phyloP scores from a whole-genome alignment of 768 basidiomycete species.

The Suillus subluteus region DNA sequence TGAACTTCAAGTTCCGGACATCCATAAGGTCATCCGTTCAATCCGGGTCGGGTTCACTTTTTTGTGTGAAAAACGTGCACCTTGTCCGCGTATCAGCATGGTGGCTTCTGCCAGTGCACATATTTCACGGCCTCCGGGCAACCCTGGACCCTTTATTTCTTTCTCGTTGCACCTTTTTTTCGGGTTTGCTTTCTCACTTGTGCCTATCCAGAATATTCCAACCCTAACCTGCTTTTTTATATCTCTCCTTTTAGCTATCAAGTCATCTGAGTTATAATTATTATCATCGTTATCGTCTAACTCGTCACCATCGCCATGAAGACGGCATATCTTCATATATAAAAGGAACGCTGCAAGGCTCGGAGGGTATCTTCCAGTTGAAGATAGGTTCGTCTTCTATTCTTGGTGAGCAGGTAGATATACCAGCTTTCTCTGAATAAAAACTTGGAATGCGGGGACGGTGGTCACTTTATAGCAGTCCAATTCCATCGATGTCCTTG shows the following conservation, averaged over 20 bases:
- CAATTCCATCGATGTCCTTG: neutral
- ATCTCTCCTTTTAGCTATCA: too few relatives aligned
- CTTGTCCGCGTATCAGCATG: neutral
- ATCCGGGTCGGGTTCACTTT: conserved; percentile 37
- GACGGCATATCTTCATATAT: too few relatives aligned
- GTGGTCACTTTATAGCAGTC: neutral
- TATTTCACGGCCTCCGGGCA: too few relatives aligned
- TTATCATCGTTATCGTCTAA: too few relatives aligned
- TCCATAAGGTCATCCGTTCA: conserved; percentile 55
- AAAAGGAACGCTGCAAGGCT: neutral
- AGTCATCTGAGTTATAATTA: too few relatives aligned
- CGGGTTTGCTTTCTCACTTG: too few relatives aligned
- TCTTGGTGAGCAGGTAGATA: neutral
- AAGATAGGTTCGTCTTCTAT: neutral
- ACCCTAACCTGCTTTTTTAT: too few relatives aligned
- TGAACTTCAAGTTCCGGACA: neutral
- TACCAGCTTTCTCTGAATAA: neutral
- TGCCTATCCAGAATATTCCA: too few relatives aligned
- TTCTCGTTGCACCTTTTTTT: too few relatives aligned
- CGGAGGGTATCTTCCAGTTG: neutral
- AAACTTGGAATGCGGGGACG: neutral
- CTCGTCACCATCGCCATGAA: too few relatives aligned
- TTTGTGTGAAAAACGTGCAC: neutral
- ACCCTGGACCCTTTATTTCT: too few relatives aligned
- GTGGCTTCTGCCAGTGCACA: neutral